Base-by-base conservation (phyloP, 192 early-diverging fungal genomes). In the Coemansia sp. region DNA sequence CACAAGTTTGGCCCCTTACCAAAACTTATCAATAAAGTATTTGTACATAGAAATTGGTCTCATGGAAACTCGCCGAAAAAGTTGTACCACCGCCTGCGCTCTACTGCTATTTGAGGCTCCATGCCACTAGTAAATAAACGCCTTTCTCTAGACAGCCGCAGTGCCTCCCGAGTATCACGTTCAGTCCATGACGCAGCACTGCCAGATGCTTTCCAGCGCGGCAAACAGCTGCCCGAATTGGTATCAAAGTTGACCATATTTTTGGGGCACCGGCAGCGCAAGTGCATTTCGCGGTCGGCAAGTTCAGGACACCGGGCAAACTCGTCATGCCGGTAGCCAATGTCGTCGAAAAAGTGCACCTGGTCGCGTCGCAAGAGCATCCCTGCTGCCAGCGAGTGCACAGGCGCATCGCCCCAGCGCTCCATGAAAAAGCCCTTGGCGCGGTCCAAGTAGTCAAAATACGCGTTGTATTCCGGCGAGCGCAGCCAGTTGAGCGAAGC, bases 331-430 rank as follows among this genome's bases (percentile, higher is more conserved):
- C 54, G 55, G 55, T 88, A 88, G 11, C 86, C 88, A 49, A 90
- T 88, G 44, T 90, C 85, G 53, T 90, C 73, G 43, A 90, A 90
- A 55, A 83, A 90, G 33, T 88, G 87, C 10, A 90, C 71, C 49
- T 88, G 79, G 0, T 73, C 55, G 38, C 40, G 50, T 5, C 53
- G 58, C 28, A 88, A 57, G 55, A 84, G 47, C 57, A 90, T 57
- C 0, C 79, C 76, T 1, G 78, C 88, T 2, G 79, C 83, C 10
- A 90, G 41, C 0, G 86, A 86, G 54, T 90, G 88, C 5, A 90
- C 84, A 40, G 89, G 89, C 0, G 89, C 89, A 44, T 91, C 89
- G 43, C 89, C 89, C 87, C 88, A 91, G 42, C 88, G 67, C 63
- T 87, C 88, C 65, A 89, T 88, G 35, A 86, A 91, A 59, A 91